Conservation (phyloP, 192 early-diverging fungal species). For the Backusella luteola region DNA sequence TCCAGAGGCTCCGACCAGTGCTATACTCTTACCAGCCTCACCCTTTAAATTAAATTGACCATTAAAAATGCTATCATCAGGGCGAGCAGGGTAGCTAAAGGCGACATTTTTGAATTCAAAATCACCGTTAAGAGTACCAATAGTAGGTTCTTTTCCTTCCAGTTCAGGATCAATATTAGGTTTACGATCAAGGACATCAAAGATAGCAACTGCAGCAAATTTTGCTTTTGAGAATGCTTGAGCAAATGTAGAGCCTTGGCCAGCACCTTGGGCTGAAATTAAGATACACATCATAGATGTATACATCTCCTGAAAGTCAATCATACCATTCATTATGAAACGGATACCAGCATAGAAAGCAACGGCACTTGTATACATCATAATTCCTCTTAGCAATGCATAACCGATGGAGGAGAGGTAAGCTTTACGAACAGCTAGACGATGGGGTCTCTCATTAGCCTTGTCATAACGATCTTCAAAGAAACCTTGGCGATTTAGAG, state of each 20-base stretch:
- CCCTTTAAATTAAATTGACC: slow-evolving; percentile 49
- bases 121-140: slow-evolving; percentile 30
- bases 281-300: slow-evolving; percentile 24
- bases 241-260: slow-evolving; percentile 65
- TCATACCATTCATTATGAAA: slow-evolving; percentile 18
- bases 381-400: slow-evolving; percentile 14
- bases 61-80: slow-evolving; percentile 50
- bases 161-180: slow-evolving; percentile 65
- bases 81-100: slow-evolving; percentile 69
- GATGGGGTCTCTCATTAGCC: slow-evolving; percentile 67
- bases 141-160: slow-evolving; percentile 32
- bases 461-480: slow-evolving; percentile 68
- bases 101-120: slow-evolving; percentile 38
- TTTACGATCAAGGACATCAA: slow-evolving; percentile 67
- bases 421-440: slow-evolving; percentile 65
- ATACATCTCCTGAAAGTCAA: slow-evolving; percentile 22
- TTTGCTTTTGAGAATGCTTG: slow-evolving; percentile 79
- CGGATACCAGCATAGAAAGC: slow-evolving; percentile 30
- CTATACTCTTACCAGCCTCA: slow-evolving; percentile 70
- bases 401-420: slow-evolving; percentile 61
- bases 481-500: slow-evolving; percentile 66
- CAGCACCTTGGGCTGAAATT: slow-evolving; percentile 46
- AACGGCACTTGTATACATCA: slow-evolving; percentile 22
- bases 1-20: slow-evolving; percentile 83
- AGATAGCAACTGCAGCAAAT: slow-evolving; percentile 69